A percentile compares a stretch with the other conserved stretches of the same genome.
phyloP scores from a whole-genome alignment of 148 eudicot species.

The Rhododendron griersonianum region DNA sequence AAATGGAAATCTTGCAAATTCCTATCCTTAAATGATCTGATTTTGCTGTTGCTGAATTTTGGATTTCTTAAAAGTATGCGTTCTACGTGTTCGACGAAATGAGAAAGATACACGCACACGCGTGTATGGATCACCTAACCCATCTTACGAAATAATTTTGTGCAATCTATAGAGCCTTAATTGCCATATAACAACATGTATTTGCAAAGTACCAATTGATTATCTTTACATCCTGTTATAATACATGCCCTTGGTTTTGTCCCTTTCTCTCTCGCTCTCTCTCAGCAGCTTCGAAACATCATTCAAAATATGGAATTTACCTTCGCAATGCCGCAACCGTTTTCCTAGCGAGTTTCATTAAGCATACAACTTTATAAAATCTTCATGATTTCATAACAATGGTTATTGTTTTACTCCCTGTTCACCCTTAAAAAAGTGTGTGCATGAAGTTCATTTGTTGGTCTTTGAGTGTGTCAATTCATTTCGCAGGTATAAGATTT shows the following conservation, averaged over 20 bases:
- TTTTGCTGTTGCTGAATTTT: neutral
- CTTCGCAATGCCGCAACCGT: neutral
- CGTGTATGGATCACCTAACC: too few species aligned
- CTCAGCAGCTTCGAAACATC: too few species aligned
- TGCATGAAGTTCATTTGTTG: too few species aligned
- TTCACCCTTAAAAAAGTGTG: too few species aligned
- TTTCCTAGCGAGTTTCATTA: neutral
- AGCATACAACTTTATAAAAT: neutral
- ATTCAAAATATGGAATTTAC: neutral
- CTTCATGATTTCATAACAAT: neutral
- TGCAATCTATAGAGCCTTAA: neutral
- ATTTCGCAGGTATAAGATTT: too few species aligned
- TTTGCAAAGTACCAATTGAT: neutral
- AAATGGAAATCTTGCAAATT: too few species aligned
- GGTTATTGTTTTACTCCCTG: neutral
- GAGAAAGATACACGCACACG: too few species aligned
- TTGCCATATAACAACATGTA: neutral
- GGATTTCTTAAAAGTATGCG: neutral
- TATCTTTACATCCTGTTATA: neutral
- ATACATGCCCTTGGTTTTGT: neutral
- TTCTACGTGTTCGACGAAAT: neutral
- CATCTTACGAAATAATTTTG: too few species aligned
- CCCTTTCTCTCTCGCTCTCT: neutral
- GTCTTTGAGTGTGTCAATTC: too few species aligned
- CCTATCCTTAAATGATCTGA: too few species aligned